phyloP scores from a whole-genome alignment of 164 flowering plant species.

The Berberis thunbergii region DNA sequence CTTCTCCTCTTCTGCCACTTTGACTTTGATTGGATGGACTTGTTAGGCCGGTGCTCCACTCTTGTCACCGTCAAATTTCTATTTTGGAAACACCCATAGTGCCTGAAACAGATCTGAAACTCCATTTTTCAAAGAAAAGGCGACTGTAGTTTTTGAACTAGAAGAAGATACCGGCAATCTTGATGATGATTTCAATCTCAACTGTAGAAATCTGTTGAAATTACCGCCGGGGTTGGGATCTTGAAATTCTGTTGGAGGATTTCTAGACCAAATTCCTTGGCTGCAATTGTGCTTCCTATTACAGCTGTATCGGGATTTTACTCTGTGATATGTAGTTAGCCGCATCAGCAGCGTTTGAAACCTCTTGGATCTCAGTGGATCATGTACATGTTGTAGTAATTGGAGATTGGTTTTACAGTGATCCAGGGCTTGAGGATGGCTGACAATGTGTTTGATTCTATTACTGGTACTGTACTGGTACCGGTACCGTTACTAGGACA shows the following conservation, averaged over 20 bases:
- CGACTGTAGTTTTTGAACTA: conserved; percentile 17
- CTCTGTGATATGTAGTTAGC: conserved; percentile 15
- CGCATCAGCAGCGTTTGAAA: conserved; percentile 18
- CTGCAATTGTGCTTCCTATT: conserved; percentile 23
- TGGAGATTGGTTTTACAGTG: conserved; percentile 17
- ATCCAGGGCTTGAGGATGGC: conserved; percentile 27
- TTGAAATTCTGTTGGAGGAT: conserved; percentile 20
- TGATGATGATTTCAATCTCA: neutral
- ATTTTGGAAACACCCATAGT: conserved; percentile 15
- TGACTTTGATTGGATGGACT: conserved; percentile 11
- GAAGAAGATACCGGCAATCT: neutral
- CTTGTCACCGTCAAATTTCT: conserved; percentile 12
- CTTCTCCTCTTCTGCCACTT: neutral
- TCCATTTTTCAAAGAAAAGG: conserved; percentile 20
- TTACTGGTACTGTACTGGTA: neutral
- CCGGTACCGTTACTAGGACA: conserved; percentile 5
- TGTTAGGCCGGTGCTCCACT: conserved; percentile 25
- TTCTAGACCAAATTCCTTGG: conserved; percentile 18
- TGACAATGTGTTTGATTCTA: conserved; percentile 15
- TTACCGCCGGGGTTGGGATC: neutral
- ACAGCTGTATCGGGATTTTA: conserved; percentile 19
- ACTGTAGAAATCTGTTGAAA: conserved; percentile 14
- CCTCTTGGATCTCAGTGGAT: conserved; percentile 10
- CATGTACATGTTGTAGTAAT: neutral
- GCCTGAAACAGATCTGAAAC: conserved; percentile 20